Conservation (phyloP, 257 asterid species). For the Plectranthus barbatus region DNA sequence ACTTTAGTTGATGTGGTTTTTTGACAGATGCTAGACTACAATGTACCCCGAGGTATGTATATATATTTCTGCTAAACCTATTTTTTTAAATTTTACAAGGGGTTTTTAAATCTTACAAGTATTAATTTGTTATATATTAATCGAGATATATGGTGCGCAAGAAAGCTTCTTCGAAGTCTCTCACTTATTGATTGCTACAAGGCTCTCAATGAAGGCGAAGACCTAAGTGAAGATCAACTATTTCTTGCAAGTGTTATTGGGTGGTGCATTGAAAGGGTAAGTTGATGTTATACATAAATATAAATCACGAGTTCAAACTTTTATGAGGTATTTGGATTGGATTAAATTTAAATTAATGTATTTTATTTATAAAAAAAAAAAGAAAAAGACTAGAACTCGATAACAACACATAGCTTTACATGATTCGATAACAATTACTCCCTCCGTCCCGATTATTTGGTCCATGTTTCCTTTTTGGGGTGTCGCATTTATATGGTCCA, state of each 20-base stretch:
- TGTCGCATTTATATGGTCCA: too few relatives aligned
- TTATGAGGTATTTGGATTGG: too few relatives aligned
- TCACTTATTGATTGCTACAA: conserved; percentile 72
- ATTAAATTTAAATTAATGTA: too few relatives aligned
- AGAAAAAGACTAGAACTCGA: too few relatives aligned
- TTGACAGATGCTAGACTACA: conserved; percentile 82
- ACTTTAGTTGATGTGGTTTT: not conserved
- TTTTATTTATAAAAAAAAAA: too few relatives aligned
- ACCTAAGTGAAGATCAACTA: conserved; percentile 46
- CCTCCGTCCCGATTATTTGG: too few relatives aligned
- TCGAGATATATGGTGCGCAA: conserved; percentile 25
- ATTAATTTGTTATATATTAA: not conserved
- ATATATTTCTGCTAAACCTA: too few relatives aligned
- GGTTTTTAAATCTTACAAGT: not conserved
- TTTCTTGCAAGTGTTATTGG: conserved; percentile 62
- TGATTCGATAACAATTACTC: too few relatives aligned
- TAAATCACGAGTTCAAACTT: too few relatives aligned
- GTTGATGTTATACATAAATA: too few relatives aligned
- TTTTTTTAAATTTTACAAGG: not conserved
- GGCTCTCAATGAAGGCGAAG: conserved; percentile 56
- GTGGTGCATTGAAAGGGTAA: conserved; percentile 89
- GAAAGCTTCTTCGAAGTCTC: conserved; percentile 62
- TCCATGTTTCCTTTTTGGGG: too few relatives aligned
- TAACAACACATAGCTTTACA: too few relatives aligned
- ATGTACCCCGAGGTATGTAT: conserved; percentile 73